Base-by-base conservation (phyloP, 495 filamentous ascomycete genomes). In the Daldinia decipiens region DNA sequence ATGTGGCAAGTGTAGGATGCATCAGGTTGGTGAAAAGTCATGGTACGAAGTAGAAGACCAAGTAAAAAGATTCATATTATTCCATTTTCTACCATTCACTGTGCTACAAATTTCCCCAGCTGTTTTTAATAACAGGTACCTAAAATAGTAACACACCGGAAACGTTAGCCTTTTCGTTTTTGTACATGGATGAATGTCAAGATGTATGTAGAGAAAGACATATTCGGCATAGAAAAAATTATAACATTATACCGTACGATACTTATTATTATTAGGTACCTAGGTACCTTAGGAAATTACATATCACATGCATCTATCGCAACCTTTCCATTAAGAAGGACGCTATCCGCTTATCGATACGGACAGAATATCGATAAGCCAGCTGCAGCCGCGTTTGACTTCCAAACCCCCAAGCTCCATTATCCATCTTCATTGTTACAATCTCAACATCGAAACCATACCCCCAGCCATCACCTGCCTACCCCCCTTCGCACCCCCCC, bases 231-330 rank as follows among this genome's bases (percentile, higher is more conserved):
- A 13, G 12, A 36, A 36, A 0, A 12, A 13, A 13, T 13, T 36
- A 36, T 36, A 13, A 36, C 3, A 36, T 36, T 36, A 36, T 36
- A 17, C 29, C 29, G 2, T 17, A 40, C 15, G 17, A 4, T 7
- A 40, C 39, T n/a, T 40, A 5, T 47, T 47, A 24, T n/a, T 40
- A 15, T 47, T 47, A n/a, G n/a, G n/a, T n/a, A n/a, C n/a, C n/a
- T n/a, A n/a, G n/a, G n/a, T n/a, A 24, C 19, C 9, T 47, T 47
- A 24, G 24, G 19, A 19, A 47, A 21, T 11, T 17, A n/a, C n/a
- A n/a, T n/a, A 51, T 12, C 11, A 8, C 24, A 66, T 71, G 68
- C 62, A 67, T 31, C 6, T 71, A 67, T 40, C 34, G 58, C 34
- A 36, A 24, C 52, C 40, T 40, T 71, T 58, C 51, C n/a, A 61